Conservation (phyloP, 345 rosid genomes). For the Eutrema yunnanense region DNA sequence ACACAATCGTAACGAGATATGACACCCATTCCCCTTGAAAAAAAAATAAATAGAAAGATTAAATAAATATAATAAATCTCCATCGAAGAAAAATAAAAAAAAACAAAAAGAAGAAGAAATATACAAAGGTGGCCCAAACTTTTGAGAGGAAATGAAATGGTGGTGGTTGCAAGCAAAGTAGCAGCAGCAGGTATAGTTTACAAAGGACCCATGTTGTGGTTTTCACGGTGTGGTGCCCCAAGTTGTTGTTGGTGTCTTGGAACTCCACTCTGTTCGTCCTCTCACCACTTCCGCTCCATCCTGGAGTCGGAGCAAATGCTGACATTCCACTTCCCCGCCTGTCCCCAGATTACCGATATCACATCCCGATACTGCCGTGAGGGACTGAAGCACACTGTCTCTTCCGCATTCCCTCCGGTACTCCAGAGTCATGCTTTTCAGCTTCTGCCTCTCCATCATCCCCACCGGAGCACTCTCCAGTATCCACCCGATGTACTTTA, state of each 20-base stretch:
- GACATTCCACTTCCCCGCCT: slow-evolving; percentile 60
- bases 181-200: slow-evolving; percentile 18
- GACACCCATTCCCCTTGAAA: not conserved
- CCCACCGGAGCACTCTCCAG: slow-evolving; percentile 93
- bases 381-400: slow-evolving; percentile 89
- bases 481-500: slow-evolving; percentile 95
- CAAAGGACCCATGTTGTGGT: not conserved
- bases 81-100: not conserved
- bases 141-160: slow-evolving; percentile 2
- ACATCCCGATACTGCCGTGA: slow-evolving; percentile 55
- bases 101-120: not conserved
- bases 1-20: slow-evolving; percentile 1
- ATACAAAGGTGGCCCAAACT: slow-evolving; percentile 23
- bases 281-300: slow-evolving; percentile 89
- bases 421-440: slow-evolving; percentile 72
- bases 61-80: slow-evolving; percentile 30
- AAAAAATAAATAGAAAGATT: slow-evolving; percentile 28
- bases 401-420: slow-evolving; percentile 94
- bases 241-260: slow-evolving; percentile 41
- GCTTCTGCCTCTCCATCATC: slow-evolving; percentile 82
- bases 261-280: slow-evolving; percentile 91
- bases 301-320: slow-evolving; percentile 81
- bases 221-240: slow-evolving; percentile 19
- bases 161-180: slow-evolving; percentile 13
- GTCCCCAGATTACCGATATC: slow-evolving; percentile 37